phyloP scores from a whole-genome alignment of 306 rosid genomes.

The Citrullus amarus region DNA sequence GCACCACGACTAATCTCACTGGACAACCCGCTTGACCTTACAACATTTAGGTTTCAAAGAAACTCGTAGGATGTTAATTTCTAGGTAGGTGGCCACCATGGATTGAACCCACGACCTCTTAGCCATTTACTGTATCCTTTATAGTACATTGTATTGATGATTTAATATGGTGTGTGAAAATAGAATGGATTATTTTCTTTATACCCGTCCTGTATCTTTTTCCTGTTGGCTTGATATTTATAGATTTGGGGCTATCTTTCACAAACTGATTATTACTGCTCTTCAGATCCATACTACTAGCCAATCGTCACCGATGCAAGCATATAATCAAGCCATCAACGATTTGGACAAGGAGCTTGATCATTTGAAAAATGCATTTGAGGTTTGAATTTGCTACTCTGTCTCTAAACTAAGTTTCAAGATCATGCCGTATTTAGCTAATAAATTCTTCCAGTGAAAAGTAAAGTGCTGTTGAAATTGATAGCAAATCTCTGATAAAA shows the following conservation, averaged over 20 bases:
- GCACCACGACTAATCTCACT: no score
- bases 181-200: neutral
- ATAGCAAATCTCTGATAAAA: no score
- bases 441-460: neutral
- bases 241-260: neutral
- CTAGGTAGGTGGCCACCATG: no score
- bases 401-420: neutral
- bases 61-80: no score
- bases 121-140: neutral
- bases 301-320: slow-evolving; percentile 92
- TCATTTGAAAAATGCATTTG: slow-evolving; percentile 56
- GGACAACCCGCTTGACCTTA: no score
- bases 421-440: neutral
- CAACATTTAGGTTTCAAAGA: no score
- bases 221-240: neutral
- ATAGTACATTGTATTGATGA: neutral
- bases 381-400: slow-evolving; percentile 30
- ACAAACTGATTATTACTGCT: neutral
- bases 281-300: slow-evolving; percentile 75
- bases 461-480: neutral
- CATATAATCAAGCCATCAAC: slow-evolving; percentile 88
- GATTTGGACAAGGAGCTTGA: slow-evolving; percentile 88
- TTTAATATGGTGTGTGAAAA: no score
- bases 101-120: no score
- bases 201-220: neutral